Base-by-base conservation (phyloP, 441 rosid genomes). In the Gossypium schwendimanii region DNA sequence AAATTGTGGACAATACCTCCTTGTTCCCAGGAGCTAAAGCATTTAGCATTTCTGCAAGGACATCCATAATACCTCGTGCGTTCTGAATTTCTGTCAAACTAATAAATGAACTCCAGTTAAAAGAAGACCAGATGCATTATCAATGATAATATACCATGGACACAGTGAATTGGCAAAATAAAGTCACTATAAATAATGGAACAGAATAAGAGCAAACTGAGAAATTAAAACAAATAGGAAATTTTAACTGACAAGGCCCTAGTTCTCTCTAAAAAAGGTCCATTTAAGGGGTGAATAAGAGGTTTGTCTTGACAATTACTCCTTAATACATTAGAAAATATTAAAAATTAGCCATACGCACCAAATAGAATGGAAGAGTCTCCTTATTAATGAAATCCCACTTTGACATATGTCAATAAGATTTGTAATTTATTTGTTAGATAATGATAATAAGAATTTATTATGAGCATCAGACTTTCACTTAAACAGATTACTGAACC, bases 61-160 rank as follows among this genome's bases (percentile, higher is more conserved):
- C 97, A 74, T 96, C 99, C 97, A 96, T 88, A 61, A 93, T 86
- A 75, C 98, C 98, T 49, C 96, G 91, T 44, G 97, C 99, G 83
- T 93, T 96, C 81, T 96, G 99, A 82, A 93, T 89, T 86, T 96
- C 99, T 69, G 97, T 78, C 92, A 93, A 77, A 83, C 99, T 96
- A 72, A 79, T 44, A 77, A 81, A 85, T 67, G 20, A 78, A 74
- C 50, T 79, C 74, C 68, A 71, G 58, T 69, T 66, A 72, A 52
- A 52, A 52, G 80, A 72, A 63, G 21, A 62, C 69, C 52, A 73
- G 15, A 83, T 28, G 26, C 52, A 20, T 54, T 1, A 58, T 20
- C 18, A 47, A 20, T 18, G 60, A 62, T 11, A 15, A 50, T 28
- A 50, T 69, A n/a, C 31, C 50, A 3, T 10, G 47, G 61, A 70